Evolutionary conservation across 306 rosid genomes (phyloP), one percentile per base, ranked within the genome.

Genomic region (Cucurbita maxima): DNA sequence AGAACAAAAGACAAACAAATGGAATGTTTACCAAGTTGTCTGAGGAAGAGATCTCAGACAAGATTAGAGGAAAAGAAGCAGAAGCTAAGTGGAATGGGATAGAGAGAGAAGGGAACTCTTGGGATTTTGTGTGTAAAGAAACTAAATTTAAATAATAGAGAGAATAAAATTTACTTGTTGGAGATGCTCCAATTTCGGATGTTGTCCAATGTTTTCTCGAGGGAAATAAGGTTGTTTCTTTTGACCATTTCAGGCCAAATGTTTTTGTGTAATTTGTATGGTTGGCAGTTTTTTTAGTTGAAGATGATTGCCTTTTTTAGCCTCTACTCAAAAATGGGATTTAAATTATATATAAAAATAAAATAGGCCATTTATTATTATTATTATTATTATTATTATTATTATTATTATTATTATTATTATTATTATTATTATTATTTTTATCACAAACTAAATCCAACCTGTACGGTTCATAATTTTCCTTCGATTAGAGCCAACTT

Each of bases 281-380:
- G 75, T 37, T 71, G 75, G 36, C 75, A 52, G 75, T 71, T 71
- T 16, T 52, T 14, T 71, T 71, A 34, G 75, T 70, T 70, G 59
- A 54, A 50, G 7, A 50, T 50, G 14, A 50, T 68, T 12, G 15
- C 22, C 41, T 22, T 69, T 61, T 64, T 64, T 64, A 40, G 53
- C 71, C 22, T 19, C 34, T 30, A 3, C 34, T 30, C 34, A 30
- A 30, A 30, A 30, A 30, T 30, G 3, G 34, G 3, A 30, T 30
- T 30, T 30, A 30, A 30, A 30, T 30, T 22, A 22, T 22, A 22
- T 22, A 22, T 22, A 22, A 0, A 22, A 0, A 22, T 22, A 22
- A 0, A 0, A 22, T 22, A 22, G 22, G 22, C 22, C 0, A 25
- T 25, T 25, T 25, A 22, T 22, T 22, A 22, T 22, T 22, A 22